These are phyloP conservation scores for Penstemon eatonii DNA, from an alignment of 257 asterid species.

Conservation along the genomic window DNA sequence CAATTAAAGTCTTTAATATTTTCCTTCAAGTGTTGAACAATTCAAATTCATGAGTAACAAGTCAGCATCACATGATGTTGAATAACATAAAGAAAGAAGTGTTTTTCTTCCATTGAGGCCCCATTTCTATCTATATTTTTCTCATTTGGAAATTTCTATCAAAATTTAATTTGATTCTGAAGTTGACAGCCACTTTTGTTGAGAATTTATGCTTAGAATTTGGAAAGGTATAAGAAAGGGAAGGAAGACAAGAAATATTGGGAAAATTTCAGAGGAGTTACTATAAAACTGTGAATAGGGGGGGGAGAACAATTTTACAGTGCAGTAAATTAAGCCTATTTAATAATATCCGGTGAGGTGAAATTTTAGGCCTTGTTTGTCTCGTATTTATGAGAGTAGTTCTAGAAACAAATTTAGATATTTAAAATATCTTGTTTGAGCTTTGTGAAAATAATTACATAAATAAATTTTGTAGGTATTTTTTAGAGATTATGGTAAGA, in stretches of 20 bases:
- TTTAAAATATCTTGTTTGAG: too few relatives aligned
- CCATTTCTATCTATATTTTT: background rate
- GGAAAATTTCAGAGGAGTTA: background rate
- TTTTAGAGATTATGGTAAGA: too few relatives aligned
- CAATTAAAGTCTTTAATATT: background rate
- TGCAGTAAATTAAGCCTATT: background rate
- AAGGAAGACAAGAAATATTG: background rate
- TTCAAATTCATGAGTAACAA: too few relatives aligned
- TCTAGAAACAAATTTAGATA: too few relatives aligned
- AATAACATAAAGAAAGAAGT: background rate
- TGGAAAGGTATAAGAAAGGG: background rate
- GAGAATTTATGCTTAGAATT: conserved; percentile 1
- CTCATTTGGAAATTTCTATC: background rate
- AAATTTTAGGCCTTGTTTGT: background rate
- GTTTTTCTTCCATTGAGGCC: background rate
- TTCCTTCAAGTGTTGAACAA: too few relatives aligned
- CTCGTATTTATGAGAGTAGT: too few relatives aligned
- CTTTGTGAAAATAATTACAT: too few relatives aligned
- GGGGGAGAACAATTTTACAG: background rate
- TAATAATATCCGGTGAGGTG: background rate
- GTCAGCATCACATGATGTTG: conserved; percentile 4
- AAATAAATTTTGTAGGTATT: too few relatives aligned
- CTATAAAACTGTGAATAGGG: background rate
- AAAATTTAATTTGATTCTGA: background rate
- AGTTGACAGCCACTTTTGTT: conserved; percentile 22